Conservation (phyloP, 768 basidiomycete genomes). For the Roridomyces roridus region DNA sequence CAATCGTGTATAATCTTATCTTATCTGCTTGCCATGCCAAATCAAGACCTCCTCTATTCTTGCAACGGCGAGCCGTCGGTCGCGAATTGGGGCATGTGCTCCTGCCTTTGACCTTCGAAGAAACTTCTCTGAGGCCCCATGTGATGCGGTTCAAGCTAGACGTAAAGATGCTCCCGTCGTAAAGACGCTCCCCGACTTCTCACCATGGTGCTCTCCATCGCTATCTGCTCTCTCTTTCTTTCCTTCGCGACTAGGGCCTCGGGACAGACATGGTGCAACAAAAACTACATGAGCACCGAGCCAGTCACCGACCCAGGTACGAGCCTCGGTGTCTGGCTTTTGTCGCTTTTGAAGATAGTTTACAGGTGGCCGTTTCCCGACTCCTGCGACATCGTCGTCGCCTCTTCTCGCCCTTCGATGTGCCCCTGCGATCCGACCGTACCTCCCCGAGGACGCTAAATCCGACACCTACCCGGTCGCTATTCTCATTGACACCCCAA, state of each 20-base stretch:
- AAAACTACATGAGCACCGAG: slow-evolving; percentile 55
- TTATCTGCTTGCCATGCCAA: not conserved
- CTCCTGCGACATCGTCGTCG: slow-evolving; percentile 39
- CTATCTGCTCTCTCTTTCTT: not conserved
- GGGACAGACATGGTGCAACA: slow-evolving; percentile 46
- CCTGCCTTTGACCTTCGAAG: slow-evolving; percentile 1
- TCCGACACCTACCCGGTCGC: slow-evolving; percentile 42
- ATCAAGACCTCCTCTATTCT: too few relatives aligned
- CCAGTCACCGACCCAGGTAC: slow-evolving; percentile 51
- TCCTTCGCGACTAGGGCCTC: slow-evolving; percentile 1
- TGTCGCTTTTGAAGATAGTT: too few relatives aligned
- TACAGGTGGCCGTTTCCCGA: slow-evolving; percentile 51
- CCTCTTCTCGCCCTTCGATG: slow-evolving; percentile 66
- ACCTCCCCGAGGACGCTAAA: slow-evolving; percentile 57
- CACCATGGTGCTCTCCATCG: slow-evolving; percentile 4
- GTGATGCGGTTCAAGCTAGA: slow-evolving; percentile 9
- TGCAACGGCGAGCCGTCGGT: not conserved
- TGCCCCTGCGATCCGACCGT: slow-evolving; percentile 63
- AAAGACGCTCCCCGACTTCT: not conserved
- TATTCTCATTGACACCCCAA: slow-evolving; percentile 58
- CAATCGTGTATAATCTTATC: not conserved
- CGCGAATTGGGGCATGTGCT: slow-evolving; percentile 1
- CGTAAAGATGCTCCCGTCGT: not conserved
- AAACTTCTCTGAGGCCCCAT: slow-evolving; percentile 2
- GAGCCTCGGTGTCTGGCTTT: too few relatives aligned